Base-by-base conservation (phyloP, 1,139 yeast genomes). In the Saccharomyces hybrid region DNA sequence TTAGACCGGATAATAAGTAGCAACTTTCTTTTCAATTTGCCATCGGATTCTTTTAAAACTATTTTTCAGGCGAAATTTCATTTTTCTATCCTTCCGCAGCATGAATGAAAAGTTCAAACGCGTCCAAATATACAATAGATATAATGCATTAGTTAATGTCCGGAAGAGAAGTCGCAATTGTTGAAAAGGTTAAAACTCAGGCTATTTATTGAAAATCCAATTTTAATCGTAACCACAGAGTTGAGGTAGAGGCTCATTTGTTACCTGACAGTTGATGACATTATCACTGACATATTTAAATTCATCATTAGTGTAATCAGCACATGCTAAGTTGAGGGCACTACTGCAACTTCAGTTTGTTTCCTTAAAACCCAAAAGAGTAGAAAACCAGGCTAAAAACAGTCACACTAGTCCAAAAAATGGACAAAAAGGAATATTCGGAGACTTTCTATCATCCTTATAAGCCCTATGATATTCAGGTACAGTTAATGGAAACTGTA, bases 401-500 rank as follows among this genome's bases (percentile, higher is more conserved):
- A 29, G 32, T 29, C n/a, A 29, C 32, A 13, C 13, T 9, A 29
- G 32, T 29, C 28, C 28, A 34, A 34, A 34, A 34, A 34, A 38
- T 38, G 26, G 25, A 3, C n/a, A 27, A 49, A 46, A 49, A 13
- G 44, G 29, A 16, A 32, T 19, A 49, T 32, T 38, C 47, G 8
- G 26, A 56, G 19, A 56, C 61, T 8, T 89, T 79, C 67, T 70
- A 78, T 66, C 98, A 91, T 67, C 98, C 98, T 0, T 93, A 77
- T 65, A 68, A 70, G 52, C 97, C 98, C 0, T 91, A 91, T 69
- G 76, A 75, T 28, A 90, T 91, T 58, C 98, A 91, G 68, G 51
- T 78, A 41, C 81, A 85, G 60, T 79, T 91, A 58, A 91, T 91
- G 98, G 75, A 76, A 48, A 80, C 83, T 29, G 78, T 93, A 23